Conservation (phyloP, 768 basidiomycete species). For the Leccinum arenicola region DNA sequence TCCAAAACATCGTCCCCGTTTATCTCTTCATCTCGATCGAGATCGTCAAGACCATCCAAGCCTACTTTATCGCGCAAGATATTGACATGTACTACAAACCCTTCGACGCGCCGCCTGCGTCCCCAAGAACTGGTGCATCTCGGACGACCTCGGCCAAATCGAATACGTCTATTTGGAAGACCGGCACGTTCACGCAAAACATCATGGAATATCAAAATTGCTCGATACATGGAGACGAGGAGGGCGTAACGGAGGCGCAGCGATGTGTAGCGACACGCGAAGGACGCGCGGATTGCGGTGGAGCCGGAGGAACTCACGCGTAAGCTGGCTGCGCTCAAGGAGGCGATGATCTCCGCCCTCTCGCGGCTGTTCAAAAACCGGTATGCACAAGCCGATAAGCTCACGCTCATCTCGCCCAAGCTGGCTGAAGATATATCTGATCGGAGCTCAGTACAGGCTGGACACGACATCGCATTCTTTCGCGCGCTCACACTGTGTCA, state of each 20-base stretch:
- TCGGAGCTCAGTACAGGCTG: slow-evolving; percentile 54
- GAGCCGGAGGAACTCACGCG: slow-evolving; percentile 71
- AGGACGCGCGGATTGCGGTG: slow-evolving; percentile 58
- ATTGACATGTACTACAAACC: slow-evolving; percentile 93
- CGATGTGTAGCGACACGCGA: slow-evolving; percentile 85
- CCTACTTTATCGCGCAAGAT: slow-evolving; percentile 95
- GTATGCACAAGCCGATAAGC: slow-evolving; percentile 73
- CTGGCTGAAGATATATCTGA: slow-evolving; percentile 77
- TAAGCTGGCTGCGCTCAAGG: slow-evolving; percentile 63
- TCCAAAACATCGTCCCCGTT: slow-evolving; percentile 97
- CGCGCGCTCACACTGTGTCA: slow-evolving; percentile 95
- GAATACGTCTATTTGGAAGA: slow-evolving; percentile 95
- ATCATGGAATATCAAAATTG: slow-evolving; percentile 99
- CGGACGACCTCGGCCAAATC: slow-evolving; percentile 97
- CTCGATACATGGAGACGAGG: slow-evolving; percentile 85
- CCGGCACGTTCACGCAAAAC: slow-evolving; percentile 96
- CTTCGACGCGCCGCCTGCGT: slow-evolving; percentile 79
- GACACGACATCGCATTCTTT: slow-evolving; percentile 80
- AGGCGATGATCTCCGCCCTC: slow-evolving; percentile 74
- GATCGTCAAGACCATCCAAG: slow-evolving; percentile 97
- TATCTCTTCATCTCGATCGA: slow-evolving; percentile 97
- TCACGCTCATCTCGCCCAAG: slow-evolving; percentile 86
- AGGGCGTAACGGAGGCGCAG: slow-evolving; percentile 94
- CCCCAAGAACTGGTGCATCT: slow-evolving; percentile 98
- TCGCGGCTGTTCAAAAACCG: slow-evolving; percentile 84